Evolutionary conservation across 2,329 filamentous ascomycete genomes (phyloP).

Genomic region (Cytospora chrysosperma): DNA sequence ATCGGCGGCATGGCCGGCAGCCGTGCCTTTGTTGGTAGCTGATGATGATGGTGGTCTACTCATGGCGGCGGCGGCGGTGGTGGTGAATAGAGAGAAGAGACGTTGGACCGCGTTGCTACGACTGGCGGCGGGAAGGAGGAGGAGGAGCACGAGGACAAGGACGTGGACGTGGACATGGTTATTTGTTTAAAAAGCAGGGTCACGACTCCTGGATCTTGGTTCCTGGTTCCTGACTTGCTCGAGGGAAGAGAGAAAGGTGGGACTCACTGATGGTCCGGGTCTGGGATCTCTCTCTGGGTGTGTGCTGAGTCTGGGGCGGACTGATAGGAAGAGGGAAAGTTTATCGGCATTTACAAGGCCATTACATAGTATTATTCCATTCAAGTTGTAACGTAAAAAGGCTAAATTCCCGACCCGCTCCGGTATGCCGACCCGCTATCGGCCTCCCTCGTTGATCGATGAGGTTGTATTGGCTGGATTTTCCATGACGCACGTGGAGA

Average conservation of each 20-base stretch:
- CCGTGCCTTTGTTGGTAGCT: constrained; percentile 7
- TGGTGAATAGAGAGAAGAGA: neutral
- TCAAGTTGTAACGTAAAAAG: neutral
- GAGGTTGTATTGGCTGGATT: too few relatives aligned
- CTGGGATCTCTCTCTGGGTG: too few relatives aligned
- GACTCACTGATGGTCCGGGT: too few relatives aligned
- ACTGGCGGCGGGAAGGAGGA: neutral
- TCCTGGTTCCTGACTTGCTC: neutral
- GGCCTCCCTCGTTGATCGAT: too few relatives aligned
- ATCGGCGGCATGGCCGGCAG: constrained; percentile 42
- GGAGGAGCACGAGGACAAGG: too few relatives aligned
- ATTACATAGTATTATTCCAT: neutral
- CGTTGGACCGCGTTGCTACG: neutral
- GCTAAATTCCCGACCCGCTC: neutral
- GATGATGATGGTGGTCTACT: constrained; percentile 15
- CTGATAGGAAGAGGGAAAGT: neutral
- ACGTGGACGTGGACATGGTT: neutral
- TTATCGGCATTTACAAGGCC: neutral
- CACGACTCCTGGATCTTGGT: neutral
- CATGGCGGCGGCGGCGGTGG: neutral
- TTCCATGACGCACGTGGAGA: neutral
- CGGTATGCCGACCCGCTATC: neutral
- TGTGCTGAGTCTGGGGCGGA: too few relatives aligned
- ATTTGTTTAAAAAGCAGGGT: neutral
- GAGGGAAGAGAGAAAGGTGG: neutral